A percentile compares a stretch with the other conserved stretches of the same genome.
Evolutionary conservation across 805 yeast species (phyloP).

Genomic region (Monosporozyma aerobia): DNA sequence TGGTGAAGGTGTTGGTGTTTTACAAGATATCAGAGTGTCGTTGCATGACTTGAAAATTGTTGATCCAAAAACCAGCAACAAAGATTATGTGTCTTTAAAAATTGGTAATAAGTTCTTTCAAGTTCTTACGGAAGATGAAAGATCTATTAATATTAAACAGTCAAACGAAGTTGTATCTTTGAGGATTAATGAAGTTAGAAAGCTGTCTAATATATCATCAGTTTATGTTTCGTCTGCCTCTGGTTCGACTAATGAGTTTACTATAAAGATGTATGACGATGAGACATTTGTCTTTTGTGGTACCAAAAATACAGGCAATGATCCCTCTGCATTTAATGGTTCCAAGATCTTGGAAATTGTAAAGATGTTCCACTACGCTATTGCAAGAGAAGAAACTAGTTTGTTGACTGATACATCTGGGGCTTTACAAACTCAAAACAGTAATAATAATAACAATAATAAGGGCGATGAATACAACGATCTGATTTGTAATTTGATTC

Average conservation of each 20-base stretch:
- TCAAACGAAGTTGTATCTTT: conserved; percentile 29
- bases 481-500: conserved; percentile 51
- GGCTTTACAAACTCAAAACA: not conserved
- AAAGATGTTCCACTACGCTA: conserved; percentile 58
- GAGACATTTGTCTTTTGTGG: conserved; percentile 36
- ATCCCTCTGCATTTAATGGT: conserved; percentile 35
- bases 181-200: conserved; percentile 36
- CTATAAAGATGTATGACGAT: conserved; percentile 33
- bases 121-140: conserved; percentile 38
- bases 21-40: conserved; percentile 43
- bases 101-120: conserved; percentile 66
- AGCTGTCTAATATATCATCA: conserved; percentile 33
- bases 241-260: conserved; percentile 43
- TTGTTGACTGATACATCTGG: conserved; percentile 13
- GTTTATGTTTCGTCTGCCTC: conserved; percentile 36
- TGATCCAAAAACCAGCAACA: conserved; percentile 40
- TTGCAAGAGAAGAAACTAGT: conserved; percentile 41
- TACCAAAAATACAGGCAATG: conserved; percentile 31
- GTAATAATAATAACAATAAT: not conserved
- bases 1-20: conserved; percentile 33
- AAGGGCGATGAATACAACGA: conserved; percentile 25
- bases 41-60: conserved; percentile 45
- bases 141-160: conserved; percentile 31
- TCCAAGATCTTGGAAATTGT: conserved; percentile 54
- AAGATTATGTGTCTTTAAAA: conserved; percentile 51